A percentile compares a stretch with the other conserved stretches of the same genome.
These are phyloP conservation scores for Massarina eburnea DNA, from an alignment of 2,329 filamentous ascomycete genomes.

Conservation along the genomic window DNA sequence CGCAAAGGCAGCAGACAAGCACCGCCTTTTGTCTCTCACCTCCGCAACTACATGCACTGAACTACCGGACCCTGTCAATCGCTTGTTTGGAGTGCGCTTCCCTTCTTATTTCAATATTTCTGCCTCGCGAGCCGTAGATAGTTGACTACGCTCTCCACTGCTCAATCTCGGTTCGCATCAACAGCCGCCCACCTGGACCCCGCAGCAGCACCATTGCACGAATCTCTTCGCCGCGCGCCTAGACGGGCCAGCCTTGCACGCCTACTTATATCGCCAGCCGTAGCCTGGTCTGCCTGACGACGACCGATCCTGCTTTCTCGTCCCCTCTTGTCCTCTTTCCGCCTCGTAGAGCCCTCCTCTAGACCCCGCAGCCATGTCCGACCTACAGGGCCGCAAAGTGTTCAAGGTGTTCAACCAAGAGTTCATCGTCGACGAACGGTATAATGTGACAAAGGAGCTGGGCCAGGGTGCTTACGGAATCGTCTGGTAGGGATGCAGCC, in stretches of 20 bases:
- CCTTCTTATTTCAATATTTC: background rate
- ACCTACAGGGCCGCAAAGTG: slow-evolving; percentile 70
- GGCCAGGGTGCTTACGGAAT: slow-evolving; percentile 98
- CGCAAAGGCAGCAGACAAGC: background rate
- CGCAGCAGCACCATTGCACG: background rate
- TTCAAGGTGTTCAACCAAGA: slow-evolving; percentile 88
- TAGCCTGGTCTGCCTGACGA: background rate
- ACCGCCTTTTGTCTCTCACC: background rate
- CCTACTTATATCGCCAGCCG: background rate
- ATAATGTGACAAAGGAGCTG: slow-evolving; percentile 97
- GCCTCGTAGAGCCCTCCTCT: background rate
- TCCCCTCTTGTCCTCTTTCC: background rate
- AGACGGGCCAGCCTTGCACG: background rate
- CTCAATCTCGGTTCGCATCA: background rate
- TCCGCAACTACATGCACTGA: background rate
- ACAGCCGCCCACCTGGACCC: slow-evolving; percentile 1
- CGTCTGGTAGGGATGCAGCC: slow-evolving; percentile 71
- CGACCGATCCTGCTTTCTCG: background rate
- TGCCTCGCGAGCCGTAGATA: background rate
- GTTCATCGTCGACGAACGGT: slow-evolving; percentile 96
- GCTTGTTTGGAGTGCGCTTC: too few relatives aligned
- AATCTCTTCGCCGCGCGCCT: slow-evolving; percentile 1
- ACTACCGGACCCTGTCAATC: background rate
- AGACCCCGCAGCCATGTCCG: slow-evolving; percentile 52
- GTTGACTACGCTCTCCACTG: background rate